Evolutionary conservation across 495 filamentous ascomycete species (phyloP), one percentile per base, ranked within the genome.

Genomic region (Trichoderma orchidacearum): DNA sequence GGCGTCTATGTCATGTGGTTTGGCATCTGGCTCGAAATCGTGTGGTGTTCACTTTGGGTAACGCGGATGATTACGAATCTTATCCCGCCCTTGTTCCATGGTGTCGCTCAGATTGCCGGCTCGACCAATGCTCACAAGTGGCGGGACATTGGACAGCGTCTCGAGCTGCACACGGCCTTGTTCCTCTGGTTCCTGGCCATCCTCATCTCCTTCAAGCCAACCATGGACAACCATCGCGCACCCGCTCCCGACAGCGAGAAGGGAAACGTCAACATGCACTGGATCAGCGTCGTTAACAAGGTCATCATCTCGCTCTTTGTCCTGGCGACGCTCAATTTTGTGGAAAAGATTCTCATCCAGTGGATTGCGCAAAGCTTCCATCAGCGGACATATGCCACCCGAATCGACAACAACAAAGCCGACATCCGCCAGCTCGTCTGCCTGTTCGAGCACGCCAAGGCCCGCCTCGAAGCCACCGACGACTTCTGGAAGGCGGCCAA

Each of bases 281-380:
- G 91, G 92, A 84, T 95, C 64, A 75, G 67, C 38, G 80, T 82
- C 12, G 79, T 90, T 57, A 90, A 94, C 75, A 96, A 94, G 62
- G 80, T 98, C 62, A 84, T 98, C 59, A 78, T 94, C 7, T 77
- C 86, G 17, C 64, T 90, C 54, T 92, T 98, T 64, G 85, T 94
- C 29, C 81, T 86, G 58, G 81, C 84, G 0, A 76, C 82, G 30
- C 71, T 96, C 53, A 96, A 98, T 68, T 81, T 93, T 52, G 75
- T 86, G 48, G 90, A 96, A 66, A 98, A 96, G 74, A 86, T 98
- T 57, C 79, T 96, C 60, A 92, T 96, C 57, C 90, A 96, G 64
- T 81, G 96, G 65, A 95, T 98, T 64, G 91, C 92, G 17, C 87
- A 90, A 61, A 89, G 83, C 62, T 96, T 98, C 67, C 92, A 98